Conservation (phyloP, 768 basidiomycete species). For the Nidularia sp. region DNA sequence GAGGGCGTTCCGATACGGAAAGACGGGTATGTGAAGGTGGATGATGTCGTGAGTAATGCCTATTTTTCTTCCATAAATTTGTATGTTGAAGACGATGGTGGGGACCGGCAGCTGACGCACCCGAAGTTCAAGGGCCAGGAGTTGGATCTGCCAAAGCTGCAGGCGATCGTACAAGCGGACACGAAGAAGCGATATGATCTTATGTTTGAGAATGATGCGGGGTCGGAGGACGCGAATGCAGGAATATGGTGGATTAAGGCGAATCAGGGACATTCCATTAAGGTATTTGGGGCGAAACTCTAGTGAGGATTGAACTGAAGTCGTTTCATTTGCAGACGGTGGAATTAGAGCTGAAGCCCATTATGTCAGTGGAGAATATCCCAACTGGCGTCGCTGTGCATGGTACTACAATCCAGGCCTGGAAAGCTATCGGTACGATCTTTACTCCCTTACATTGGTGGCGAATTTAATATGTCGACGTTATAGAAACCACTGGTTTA, state of each 20-base stretch:
- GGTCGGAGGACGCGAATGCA: conserved; percentile 7
- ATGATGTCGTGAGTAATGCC: conserved; percentile 63
- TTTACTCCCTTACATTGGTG: not conserved
- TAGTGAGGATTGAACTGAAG: not conserved
- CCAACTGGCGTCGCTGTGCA: conserved; percentile 75
- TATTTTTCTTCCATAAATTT: conserved; percentile 6
- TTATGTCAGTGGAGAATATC: conserved; percentile 56
- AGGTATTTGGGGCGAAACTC: conserved; percentile 35
- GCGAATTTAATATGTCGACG: not conserved
- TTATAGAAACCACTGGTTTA: conserved; percentile 61
- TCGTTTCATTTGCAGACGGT: conserved; percentile 43
- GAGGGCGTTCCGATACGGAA: conserved; percentile 71
- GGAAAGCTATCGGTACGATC: conserved; percentile 63
- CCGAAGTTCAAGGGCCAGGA: conserved; percentile 55
- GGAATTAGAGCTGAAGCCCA: conserved; percentile 60
- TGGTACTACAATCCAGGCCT: conserved; percentile 68
- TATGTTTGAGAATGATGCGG: conserved; percentile 37
- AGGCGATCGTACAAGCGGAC: conserved; percentile 65
- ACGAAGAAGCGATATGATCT: conserved; percentile 64
- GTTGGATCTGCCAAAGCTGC: conserved; percentile 48
- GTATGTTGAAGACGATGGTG: not conserved
- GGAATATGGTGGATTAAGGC: conserved; percentile 84
- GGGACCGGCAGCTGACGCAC: conserved; percentile 51
- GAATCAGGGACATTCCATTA: conserved; percentile 86
- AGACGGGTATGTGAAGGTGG: conserved; percentile 84